Percentiles rank a stretch among this genome's conserved stretches.
phyloP scores from a whole-genome alignment of 148 eudicot genomes.

The Rhododendron williamsianum region DNA sequence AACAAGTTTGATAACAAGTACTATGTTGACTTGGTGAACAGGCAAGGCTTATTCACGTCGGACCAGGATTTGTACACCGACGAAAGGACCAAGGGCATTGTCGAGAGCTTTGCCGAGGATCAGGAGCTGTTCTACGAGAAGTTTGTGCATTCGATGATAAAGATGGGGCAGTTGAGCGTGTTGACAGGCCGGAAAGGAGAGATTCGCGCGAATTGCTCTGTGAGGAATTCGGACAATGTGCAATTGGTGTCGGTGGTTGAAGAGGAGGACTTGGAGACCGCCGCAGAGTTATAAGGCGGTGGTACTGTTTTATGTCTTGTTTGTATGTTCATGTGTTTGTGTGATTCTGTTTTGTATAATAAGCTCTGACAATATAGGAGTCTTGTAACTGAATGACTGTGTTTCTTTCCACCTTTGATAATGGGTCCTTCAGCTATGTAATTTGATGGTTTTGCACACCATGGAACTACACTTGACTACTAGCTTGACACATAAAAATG shows the following conservation, averaged over 20 bases:
- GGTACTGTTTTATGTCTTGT: not conserved
- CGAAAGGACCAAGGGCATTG: constrained; percentile 12
- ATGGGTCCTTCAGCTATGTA: not conserved
- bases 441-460: not conserved
- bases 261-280: constrained; percentile 1
- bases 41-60: constrained; percentile 22
- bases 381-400: not conserved
- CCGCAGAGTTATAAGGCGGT: not conserved
- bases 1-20: constrained; percentile 22
- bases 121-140: constrained; percentile 19
- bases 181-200: constrained; percentile 17
- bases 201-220: constrained; percentile 19
- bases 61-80: constrained; percentile 25
- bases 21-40: constrained; percentile 18
- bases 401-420: not conserved
- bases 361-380: not conserved
- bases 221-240: constrained; percentile 15
- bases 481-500: not conserved
- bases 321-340: not conserved
- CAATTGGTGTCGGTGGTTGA: constrained; percentile 16
- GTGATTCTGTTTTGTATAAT: not conserved
- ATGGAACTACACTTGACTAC: not conserved
- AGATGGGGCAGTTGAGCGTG: constrained; percentile 24
- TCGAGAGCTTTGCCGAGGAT: constrained; percentile 15
- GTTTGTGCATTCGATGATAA: constrained; percentile 8